A percentile compares a stretch with the other conserved stretches of the same genome.
Evolutionary conservation across 75 land plant species (phyloP).

Genomic region (Chamaecyparis obtusa): DNA sequence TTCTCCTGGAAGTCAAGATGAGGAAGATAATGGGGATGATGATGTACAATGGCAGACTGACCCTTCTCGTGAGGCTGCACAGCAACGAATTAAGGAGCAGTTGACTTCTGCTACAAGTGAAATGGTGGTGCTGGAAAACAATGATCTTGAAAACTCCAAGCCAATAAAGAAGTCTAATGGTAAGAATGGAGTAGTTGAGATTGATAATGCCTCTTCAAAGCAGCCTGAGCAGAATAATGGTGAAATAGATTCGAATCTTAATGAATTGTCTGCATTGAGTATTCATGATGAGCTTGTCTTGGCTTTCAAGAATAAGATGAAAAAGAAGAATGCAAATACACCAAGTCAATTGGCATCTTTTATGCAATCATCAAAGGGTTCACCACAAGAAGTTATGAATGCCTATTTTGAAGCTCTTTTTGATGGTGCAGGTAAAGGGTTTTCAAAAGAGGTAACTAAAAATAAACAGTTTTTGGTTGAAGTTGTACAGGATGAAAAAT

Average conservation of each 20-base stretch:
- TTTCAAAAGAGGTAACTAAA: constrained; percentile 71
- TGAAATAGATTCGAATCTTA: background rate
- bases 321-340: constrained; percentile 40
- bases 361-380: constrained; percentile 34
- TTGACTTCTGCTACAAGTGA: constrained; percentile 86
- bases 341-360: constrained; percentile 42
- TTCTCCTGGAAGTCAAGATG: constrained; percentile 66
- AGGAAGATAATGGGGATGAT: constrained; percentile 55
- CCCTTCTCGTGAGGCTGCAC: constrained; percentile 86
- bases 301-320: constrained; percentile 46
- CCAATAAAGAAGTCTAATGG: constrained; percentile 11
- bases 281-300: constrained; percentile 34
- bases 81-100: constrained; percentile 82
- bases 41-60: constrained; percentile 98
- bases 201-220: constrained; percentile 8
- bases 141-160: constrained; percentile 18
- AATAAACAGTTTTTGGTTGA: constrained; percentile 62
- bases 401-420: constrained; percentile 86
- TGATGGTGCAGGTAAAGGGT: constrained; percentile 67
- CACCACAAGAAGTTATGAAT: constrained; percentile 51
- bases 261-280: background rate
- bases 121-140: constrained; percentile 86
- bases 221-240: background rate
- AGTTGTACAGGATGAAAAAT: constrained; percentile 51
- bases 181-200: constrained; percentile 18